Conservation (phyloP, 2,329 filamentous ascomycete species). For the Periconia sp. region DNA sequence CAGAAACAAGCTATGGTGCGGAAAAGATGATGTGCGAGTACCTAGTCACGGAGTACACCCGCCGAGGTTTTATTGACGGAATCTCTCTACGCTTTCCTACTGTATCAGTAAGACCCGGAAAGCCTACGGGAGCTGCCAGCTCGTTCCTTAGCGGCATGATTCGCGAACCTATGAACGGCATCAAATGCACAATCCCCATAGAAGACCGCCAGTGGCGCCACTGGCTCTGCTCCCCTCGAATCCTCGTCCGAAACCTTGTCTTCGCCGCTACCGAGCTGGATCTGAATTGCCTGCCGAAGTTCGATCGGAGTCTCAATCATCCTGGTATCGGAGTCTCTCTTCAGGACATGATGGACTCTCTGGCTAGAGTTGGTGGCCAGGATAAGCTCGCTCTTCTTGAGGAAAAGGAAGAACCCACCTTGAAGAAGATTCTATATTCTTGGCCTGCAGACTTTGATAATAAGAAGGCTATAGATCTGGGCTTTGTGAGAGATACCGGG, state of each 20-base stretch:
- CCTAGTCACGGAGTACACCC: conserved; percentile 65
- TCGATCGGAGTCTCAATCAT: conserved; percentile 53
- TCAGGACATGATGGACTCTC: conserved; percentile 60
- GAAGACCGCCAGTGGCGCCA: conserved; percentile 52
- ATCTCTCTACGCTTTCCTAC: conserved; percentile 65
- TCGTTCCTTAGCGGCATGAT: conserved; percentile 67
- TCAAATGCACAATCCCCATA: conserved; percentile 56
- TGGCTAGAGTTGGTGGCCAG: conserved; percentile 57
- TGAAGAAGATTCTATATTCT: conserved; percentile 57
- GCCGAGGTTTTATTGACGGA: conserved; percentile 61
- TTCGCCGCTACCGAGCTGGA: conserved; percentile 50
- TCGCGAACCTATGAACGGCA: conserved; percentile 63
- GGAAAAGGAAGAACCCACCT: conserved; percentile 53
- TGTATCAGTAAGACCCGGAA: conserved; percentile 63
- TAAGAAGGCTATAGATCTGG: conserved; percentile 59
- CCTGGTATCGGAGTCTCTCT: conserved; percentile 50
- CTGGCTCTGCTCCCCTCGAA: conserved; percentile 62
- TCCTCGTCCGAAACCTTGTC: conserved; percentile 58
- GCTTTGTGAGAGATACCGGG: conserved; percentile 51
- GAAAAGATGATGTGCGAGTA: conserved; percentile 66
- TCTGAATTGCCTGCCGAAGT: conserved; percentile 50
- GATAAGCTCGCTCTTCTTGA: conserved; percentile 55
- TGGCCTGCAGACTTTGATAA: conserved; percentile 61
- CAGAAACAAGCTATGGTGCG: conserved; percentile 65
- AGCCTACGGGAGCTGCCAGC: conserved; percentile 62